Evolutionary conservation across 2,329 filamentous ascomycete species (phyloP).

Genomic region (Anisogramma anomala): DNA sequence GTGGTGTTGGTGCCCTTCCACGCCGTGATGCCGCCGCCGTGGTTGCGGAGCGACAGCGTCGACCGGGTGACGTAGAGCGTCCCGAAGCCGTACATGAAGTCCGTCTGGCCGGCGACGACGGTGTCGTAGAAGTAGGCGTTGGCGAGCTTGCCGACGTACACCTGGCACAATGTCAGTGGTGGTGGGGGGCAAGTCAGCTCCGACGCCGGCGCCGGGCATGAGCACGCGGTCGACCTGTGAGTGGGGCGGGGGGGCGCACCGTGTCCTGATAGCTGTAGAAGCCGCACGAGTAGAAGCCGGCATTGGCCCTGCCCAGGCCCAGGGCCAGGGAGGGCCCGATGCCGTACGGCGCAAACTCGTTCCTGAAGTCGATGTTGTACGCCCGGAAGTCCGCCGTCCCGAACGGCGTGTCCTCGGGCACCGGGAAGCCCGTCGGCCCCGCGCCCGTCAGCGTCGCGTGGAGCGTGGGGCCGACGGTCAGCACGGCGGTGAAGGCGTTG

Average conservation of each 20-base stretch:
- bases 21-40: slow-evolving; percentile 55
- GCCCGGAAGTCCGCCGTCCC: slow-evolving; percentile 51
- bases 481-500: slow-evolving; percentile 49
- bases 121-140: slow-evolving; percentile 53
- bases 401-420: slow-evolving; percentile 50
- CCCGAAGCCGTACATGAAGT: slow-evolving; percentile 59
- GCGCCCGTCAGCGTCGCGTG: slow-evolving; percentile 50
- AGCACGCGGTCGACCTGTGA: too few species aligned
- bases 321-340: slow-evolving; percentile 49
- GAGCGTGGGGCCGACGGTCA: slow-evolving; percentile 52
- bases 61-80: slow-evolving; percentile 49
- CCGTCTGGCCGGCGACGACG: slow-evolving; percentile 52
- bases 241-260: slow-evolving; percentile 21
- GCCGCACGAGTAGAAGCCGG: slow-evolving; percentile 54
- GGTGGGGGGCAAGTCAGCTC: too few species aligned
- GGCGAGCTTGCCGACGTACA: slow-evolving; percentile 55
- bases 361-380: slow-evolving; percentile 57
- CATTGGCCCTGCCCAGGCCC: slow-evolving; percentile 50
- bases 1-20: slow-evolving; percentile 59
- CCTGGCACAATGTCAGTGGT: slow-evolving; percentile 20
- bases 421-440: slow-evolving; percentile 49
- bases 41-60: slow-evolving; percentile 43
- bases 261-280: slow-evolving; percentile 61
- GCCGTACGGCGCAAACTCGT: slow-evolving; percentile 39
- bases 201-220: too few species aligned